Base-by-base conservation (phyloP, 164 flowering plant genomes). In the Annona cherimola region DNA sequence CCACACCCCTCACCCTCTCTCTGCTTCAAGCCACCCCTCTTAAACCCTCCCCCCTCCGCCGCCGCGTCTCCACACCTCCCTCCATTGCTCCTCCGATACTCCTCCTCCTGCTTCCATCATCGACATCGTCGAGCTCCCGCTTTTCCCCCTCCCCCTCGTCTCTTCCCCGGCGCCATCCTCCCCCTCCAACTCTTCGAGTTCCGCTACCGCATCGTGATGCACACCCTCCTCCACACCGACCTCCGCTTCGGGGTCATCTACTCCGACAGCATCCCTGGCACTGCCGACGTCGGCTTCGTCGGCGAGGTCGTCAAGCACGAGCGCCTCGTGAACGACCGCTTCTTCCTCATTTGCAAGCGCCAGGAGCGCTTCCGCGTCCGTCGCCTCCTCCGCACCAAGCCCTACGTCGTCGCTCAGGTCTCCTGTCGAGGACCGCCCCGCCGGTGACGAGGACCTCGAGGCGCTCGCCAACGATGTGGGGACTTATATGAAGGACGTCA, bases 171-270 rank as follows among this genome's bases (percentile, higher is more conserved):
- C 50, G 92, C 97, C 0, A 86, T 88, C 74, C 89, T 94, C 59
- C 98, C 98, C 2, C 78, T 94, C 1, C 97, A 94, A 75, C 92
- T 94, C 82, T 94, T 92, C 79, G 98, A 94, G 78, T 90, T 88
- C 80, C 90, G 97, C 2, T 94, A 92, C 84, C 90, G 97, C 43
- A 92, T 94, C 63, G 89, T 94, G 97, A 92, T 94, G 35, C 35
- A 26, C 35, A 26, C 35, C 35, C 35, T 26, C 35, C 35, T 26
- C 35, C 35, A 26, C 35, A 26, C 35, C 35, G 35, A 26, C 35
- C 35, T 26, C 35, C 35, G 35, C 35, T 26, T 26, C 35, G 35
- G 0, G 35, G 35, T 26, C 35, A 26, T 26, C 35, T 26, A 26
- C 35, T 26, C 35, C 35, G 35, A 26, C 80, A 64, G 94, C 66